Conservation (phyloP, 179 eudicot genomes). For the Drosera spatulata region DNA sequence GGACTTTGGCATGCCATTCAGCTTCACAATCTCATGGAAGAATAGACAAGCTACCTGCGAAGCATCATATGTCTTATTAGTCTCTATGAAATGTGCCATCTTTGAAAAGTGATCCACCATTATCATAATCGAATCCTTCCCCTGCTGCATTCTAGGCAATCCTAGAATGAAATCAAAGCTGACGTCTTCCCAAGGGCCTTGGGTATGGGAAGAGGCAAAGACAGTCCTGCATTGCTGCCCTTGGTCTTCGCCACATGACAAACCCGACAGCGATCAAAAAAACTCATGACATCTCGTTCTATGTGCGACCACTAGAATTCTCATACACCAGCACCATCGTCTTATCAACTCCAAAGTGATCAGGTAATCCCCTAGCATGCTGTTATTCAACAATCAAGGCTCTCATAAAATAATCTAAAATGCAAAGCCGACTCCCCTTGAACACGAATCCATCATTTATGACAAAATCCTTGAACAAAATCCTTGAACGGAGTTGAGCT, state of each 20-base stretch:
- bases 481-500: not conserved
- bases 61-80: not conserved
- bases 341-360: constrained; percentile 5
- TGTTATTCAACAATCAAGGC: not conserved
- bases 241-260: not conserved
- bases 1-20: not conserved
- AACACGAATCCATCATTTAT: constrained; percentile 6
- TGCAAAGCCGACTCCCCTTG: not conserved
- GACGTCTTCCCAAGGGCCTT: constrained; percentile 1
- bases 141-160: not conserved
- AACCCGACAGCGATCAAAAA: not conserved
- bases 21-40: not conserved
- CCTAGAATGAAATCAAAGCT: not conserved
- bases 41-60: not conserved
- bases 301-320: constrained; percentile 1
- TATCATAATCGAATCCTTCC: not conserved
- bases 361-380: constrained; percentile 6
- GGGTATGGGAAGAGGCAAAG: not conserved
- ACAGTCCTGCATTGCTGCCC: not conserved
- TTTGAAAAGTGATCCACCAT: not conserved
- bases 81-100: not conserved
- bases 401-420: constrained; percentile 3
- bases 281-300: not conserved
- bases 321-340: not conserved
- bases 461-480: not conserved